These are phyloP conservation scores for Cercospora berteroae DNA, from an alignment of 2,329 filamentous ascomycete species.

Conservation along the genomic window DNA sequence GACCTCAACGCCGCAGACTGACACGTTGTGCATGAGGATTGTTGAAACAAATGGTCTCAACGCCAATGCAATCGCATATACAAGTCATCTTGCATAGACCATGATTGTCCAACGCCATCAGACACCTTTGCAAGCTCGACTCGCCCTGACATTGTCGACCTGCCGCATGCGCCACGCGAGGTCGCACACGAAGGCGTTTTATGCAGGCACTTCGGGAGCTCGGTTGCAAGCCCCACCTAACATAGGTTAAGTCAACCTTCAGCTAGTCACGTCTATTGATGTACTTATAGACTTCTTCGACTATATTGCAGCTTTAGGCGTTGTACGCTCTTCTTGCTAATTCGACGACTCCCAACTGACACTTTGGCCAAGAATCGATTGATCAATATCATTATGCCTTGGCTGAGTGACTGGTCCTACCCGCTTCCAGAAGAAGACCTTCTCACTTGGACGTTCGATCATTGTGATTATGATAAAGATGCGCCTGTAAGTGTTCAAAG, in stretches of 20 bases:
- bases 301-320: background rate
- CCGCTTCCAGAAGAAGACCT: constrained; percentile 52
- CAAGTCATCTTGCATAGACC: background rate
- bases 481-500: too few species aligned
- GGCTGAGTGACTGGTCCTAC: constrained; percentile 11
- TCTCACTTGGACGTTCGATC: constrained; percentile 55
- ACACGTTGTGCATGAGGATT: background rate
- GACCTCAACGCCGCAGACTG: background rate
- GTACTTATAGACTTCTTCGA: background rate
- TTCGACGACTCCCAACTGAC: too few species aligned
- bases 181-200: background rate
- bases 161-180: background rate
- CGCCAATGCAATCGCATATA: background rate
- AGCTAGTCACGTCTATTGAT: background rate
- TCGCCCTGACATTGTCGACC: background rate
- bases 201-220: background rate
- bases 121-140: background rate
- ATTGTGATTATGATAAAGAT: constrained; percentile 49
- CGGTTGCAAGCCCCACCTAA: background rate
- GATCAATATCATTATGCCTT: constrained; percentile 4
- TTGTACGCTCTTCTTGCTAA: too few species aligned
- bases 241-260: background rate
- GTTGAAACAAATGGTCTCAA: background rate
- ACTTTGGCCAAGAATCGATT: too few species aligned
- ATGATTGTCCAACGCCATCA: background rate